Evolutionary conservation across 495 filamentous ascomycete genomes (phyloP).

Genomic region (Podospora sp.): DNA sequence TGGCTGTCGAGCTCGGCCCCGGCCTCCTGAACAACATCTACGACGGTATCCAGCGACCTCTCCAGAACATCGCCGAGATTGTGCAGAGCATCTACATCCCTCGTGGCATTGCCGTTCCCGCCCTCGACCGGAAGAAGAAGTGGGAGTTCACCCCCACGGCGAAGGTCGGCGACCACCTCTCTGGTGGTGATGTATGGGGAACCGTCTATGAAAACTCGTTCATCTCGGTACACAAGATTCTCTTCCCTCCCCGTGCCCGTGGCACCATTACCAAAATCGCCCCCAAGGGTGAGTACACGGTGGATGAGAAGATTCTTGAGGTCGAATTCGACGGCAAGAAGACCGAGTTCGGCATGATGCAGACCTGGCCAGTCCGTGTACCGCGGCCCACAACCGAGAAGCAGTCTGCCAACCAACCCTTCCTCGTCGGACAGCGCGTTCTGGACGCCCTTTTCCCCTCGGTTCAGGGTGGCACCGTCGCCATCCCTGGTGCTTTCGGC

Average conservation of each 20-base stretch:
- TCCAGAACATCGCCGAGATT: slow-evolving; percentile 76
- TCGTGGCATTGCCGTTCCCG: slow-evolving; percentile 86
- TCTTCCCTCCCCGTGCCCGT: slow-evolving; percentile 86
- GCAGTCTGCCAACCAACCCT: slow-evolving; percentile 80
- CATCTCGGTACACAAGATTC: slow-evolving; percentile 90
- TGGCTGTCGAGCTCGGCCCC: slow-evolving; percentile 95
- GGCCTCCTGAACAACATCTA: slow-evolving; percentile 99
- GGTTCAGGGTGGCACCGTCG: slow-evolving; percentile 95
- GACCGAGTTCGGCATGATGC: slow-evolving; percentile 94
- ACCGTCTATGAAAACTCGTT: slow-evolving; percentile 95
- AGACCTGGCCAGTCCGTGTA: slow-evolving; percentile 98
- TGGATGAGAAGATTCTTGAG: slow-evolving; percentile 92
- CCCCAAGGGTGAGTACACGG: slow-evolving; percentile 86
- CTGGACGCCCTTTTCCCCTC: slow-evolving; percentile 97
- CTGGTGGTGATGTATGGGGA: slow-evolving; percentile 93
- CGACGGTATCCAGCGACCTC: slow-evolving; percentile 96
- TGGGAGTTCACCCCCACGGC: slow-evolving; percentile 92
- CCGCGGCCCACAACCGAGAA: slow-evolving; percentile 89
- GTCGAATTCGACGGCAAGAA: slow-evolving; percentile 97
- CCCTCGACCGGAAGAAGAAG: slow-evolving; percentile 82
- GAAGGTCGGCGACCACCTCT: slow-evolving; percentile 96
- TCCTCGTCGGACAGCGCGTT: slow-evolving; percentile 95
- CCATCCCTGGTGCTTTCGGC: slow-evolving; percentile 97
- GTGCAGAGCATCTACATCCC: slow-evolving; percentile 94
- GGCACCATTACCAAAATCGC: slow-evolving; percentile 92